phyloP scores from a whole-genome alignment of 2,329 filamentous ascomycete species.

The Escovopsis sp. region DNA sequence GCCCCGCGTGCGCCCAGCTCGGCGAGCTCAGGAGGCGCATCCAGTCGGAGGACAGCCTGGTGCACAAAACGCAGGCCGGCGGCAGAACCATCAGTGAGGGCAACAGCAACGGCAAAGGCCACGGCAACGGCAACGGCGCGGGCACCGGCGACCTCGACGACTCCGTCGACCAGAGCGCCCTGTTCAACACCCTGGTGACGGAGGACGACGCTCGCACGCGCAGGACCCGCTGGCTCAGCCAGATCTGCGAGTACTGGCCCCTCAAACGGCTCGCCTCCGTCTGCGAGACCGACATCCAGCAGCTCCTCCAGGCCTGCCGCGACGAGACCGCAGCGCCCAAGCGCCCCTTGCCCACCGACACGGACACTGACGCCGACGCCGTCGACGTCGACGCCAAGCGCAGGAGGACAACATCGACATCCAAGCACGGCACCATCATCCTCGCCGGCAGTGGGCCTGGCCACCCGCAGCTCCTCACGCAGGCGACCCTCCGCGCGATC shows the following conservation, averaged over 20 bases:
- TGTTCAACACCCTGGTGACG: conserved; percentile 70
- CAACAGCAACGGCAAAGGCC: too few relatives aligned
- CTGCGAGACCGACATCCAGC: conserved; percentile 62
- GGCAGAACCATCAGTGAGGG: too few relatives aligned
- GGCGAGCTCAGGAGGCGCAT: conserved; percentile 57
- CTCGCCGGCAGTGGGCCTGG: conserved; percentile 87
- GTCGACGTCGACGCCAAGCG: too few relatives aligned
- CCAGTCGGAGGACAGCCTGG: conserved; percentile 52
- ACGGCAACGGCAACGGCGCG: conserved; percentile 8
- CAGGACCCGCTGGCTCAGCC: conserved; percentile 81
- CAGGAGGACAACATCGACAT: too few relatives aligned
- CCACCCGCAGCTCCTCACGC: conserved; percentile 80
- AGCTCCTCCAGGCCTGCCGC: conserved; percentile 59
- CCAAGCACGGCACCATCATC: conserved; percentile 53
- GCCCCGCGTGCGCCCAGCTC: conserved; percentile 59
- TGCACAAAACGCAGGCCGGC: too few relatives aligned
- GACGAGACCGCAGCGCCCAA: conserved; percentile 6
- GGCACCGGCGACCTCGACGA: conserved; percentile 33
- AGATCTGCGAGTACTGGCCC: conserved; percentile 98
- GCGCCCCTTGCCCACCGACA: conserved; percentile 6
- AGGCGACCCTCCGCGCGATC: conserved; percentile 64
- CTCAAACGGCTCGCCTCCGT: conserved; percentile 66
- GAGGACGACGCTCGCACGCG: conserved; percentile 63
- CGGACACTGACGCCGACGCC: conserved; percentile 5
- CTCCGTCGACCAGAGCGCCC: conserved; percentile 57